Evolutionary conservation across 1,139 yeast genomes (phyloP).

Genomic region (Candida sp.): DNA sequence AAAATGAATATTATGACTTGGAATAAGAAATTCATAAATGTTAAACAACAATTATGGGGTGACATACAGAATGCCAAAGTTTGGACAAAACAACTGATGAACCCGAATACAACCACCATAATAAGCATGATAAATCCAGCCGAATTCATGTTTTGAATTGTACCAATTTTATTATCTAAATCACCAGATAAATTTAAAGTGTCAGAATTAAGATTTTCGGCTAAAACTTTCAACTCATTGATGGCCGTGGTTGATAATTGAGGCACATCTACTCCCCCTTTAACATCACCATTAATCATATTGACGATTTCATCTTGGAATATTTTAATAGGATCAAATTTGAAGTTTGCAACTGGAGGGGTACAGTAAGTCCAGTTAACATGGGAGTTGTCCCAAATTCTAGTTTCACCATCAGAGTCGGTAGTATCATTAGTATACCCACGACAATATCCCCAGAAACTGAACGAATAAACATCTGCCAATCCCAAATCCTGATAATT

Average conservation of each 20-base stretch:
- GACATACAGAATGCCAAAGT: constrained; percentile 30
- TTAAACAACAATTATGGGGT: constrained; percentile 36
- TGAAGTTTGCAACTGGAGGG: constrained; percentile 41
- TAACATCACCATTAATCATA: constrained; percentile 22
- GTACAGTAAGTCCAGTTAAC: constrained; percentile 56
- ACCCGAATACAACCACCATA: constrained; percentile 23
- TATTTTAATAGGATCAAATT: constrained; percentile 51
- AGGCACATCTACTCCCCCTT: constrained; percentile 19
- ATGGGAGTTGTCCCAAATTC: constrained; percentile 26
- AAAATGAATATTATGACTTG: constrained; percentile 28
- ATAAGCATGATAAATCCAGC: constrained; percentile 28
- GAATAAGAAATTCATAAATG: constrained; percentile 38
- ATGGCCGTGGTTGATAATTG: constrained; percentile 14
- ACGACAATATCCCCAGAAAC: constrained; percentile 74
- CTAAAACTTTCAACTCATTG: constrained; percentile 24
- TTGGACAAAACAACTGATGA: constrained; percentile 28
- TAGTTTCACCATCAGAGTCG: constrained; percentile 7
- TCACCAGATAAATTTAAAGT: constrained; percentile 37
- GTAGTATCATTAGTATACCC: constrained; percentile 28
- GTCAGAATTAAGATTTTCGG: constrained; percentile 26
- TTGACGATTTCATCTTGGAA: constrained; percentile 39
- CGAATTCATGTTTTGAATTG: constrained; percentile 22
- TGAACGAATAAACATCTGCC: constrained; percentile 58
- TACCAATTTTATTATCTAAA: constrained; percentile 27
- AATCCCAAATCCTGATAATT: constrained; percentile 42